Base-by-base conservation (phyloP, 345 rosid species). In the Barbarea vulgaris region DNA sequence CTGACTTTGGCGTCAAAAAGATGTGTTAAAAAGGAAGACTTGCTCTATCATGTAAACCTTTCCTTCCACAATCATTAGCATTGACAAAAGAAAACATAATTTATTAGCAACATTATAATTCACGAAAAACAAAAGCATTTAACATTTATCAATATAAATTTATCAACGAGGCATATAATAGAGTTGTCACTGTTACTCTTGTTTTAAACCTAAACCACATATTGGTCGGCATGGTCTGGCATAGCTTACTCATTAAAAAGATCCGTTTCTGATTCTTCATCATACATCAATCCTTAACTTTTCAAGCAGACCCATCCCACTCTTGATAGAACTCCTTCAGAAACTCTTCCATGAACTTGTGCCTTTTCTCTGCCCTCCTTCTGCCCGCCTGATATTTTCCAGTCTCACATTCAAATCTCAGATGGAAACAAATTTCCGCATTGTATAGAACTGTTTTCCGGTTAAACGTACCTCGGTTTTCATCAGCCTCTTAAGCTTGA, bases 401-500 rank as follows among this genome's bases (percentile, higher is more conserved):
- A 77, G 4, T 28, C 18, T 25, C 21, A 37, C 50, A 31, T 17
- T 53, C 15, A 76, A 44, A 54, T 54, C 41, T 24, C 44, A 50
- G 4, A 28, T 9, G 15, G 1, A 28, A 28, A 50, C 3, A 13
- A 46, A 62, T 9, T 53, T 63, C 2, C 1, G 4, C 1, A 2
- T 59, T 3, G 44, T 52, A 13, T 11, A 65, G 5, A 39, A 22
- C 22, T 22, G 11, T 31, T 27, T 47, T 18, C 52, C 19, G 7
- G 37, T 57, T 48, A 57, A 13, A 2, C 33, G 56, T 71, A 89
- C 97, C 91, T 89, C 66, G 17, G 94, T 89, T 85, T 91, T 91
- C 93, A 88, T 91, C 79, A 89, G 71, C 56, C 76, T 84, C 77
- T 89, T 91, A 44, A 93, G 85, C 83, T 88, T 91, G 77, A 93